Conservation (phyloP, 768 basidiomycete species). For the Auricularia heimuer region DNA sequence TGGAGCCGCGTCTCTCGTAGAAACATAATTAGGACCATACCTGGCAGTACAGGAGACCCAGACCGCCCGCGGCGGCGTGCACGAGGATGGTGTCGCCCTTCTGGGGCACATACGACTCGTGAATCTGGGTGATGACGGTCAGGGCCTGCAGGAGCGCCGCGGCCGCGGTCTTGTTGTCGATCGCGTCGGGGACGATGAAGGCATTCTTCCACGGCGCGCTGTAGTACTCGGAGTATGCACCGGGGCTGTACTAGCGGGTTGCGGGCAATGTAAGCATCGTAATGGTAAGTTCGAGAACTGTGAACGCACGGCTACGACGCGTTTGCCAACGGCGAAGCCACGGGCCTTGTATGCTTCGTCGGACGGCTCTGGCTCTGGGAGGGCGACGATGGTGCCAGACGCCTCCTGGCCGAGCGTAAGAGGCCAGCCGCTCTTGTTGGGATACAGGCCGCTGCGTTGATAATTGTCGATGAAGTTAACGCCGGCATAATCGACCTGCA, state of each 20-base stretch:
- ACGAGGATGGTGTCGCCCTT: conserved; percentile 72
- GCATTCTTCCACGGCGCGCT: conserved; percentile 53
- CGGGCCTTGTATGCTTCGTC: conserved; percentile 55
- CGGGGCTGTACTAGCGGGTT: conserved; percentile 15
- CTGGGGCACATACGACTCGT: conserved; percentile 79
- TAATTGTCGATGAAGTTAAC: conserved; percentile 89
- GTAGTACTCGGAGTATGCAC: conserved; percentile 60
- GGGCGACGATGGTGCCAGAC: conserved; percentile 61
- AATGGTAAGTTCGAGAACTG: not conserved
- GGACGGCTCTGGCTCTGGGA: conserved; percentile 59
- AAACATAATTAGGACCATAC: conserved; percentile 12
- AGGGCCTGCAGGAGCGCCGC: conserved; percentile 64
- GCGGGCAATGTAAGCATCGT: not conserved
- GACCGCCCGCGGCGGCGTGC: conserved; percentile 87
- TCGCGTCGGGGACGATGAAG: conserved; percentile 51
- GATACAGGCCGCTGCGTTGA: conserved; percentile 58
- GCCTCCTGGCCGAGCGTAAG: conserved; percentile 68
- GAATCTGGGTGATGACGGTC: conserved; percentile 57
- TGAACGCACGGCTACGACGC: conserved; percentile 54
- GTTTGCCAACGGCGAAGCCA: conserved; percentile 56
- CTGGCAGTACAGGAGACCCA: conserved; percentile 40
- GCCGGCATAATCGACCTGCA: conserved; percentile 60
- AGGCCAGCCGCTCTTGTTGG: conserved; percentile 41
- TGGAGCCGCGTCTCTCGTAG: not conserved
- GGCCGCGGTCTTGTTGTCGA: conserved; percentile 55